Base-by-base conservation (phyloP, 2,329 filamentous ascomycete genomes). In the Diplocarpon rosae region DNA sequence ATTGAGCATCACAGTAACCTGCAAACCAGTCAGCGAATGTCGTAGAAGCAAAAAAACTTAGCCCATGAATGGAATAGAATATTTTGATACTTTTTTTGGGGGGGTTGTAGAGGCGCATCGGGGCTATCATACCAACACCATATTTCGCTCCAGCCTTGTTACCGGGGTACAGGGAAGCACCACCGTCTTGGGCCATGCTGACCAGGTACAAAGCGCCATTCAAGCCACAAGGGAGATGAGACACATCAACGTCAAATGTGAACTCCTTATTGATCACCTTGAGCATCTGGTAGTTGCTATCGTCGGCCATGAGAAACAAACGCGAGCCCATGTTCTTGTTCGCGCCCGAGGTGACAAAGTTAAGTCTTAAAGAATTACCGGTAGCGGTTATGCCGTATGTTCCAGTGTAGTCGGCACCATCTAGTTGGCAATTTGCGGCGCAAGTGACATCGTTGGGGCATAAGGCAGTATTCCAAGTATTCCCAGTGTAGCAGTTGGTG, bases 161-260 rank as follows among this genome's bases (percentile, higher is more conserved):
- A 42, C 62, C 66, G 0, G 67, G 56, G 53, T 71, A 72, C 54
- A 65, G 66, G 47, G 65, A 57, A 46, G 69, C 50, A 28, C 78
- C 80, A 53, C 81, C 82, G 54, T 80, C 74, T 6, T 68, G 64
- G 10, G 74, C 69, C 78, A 83, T 83, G 56, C 72, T 66, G 13
- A 74, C 67, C 34, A 83, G 69, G 66, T 85, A 85, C 37, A 85
- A 66, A 37, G 81, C 81, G 43, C 80, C 81, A 63, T 86, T 85
- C 47, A 85, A 65, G 48, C 82, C 82, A 57, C 82, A 86, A 48
- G 75, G 73, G 15, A 83, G 67, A 58, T 73, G 71, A 33, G 79
- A 83, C 36, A 83, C 75, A 59, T 85, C 81, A 20, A 84, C 80
- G 44, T 84, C 80, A 50, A 85, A 83, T 43, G 78, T 80, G 65